Evolutionary conservation across 2,329 filamentous ascomycete species (phyloP).

Genomic region (Gaeumannomyces tritici): DNA sequence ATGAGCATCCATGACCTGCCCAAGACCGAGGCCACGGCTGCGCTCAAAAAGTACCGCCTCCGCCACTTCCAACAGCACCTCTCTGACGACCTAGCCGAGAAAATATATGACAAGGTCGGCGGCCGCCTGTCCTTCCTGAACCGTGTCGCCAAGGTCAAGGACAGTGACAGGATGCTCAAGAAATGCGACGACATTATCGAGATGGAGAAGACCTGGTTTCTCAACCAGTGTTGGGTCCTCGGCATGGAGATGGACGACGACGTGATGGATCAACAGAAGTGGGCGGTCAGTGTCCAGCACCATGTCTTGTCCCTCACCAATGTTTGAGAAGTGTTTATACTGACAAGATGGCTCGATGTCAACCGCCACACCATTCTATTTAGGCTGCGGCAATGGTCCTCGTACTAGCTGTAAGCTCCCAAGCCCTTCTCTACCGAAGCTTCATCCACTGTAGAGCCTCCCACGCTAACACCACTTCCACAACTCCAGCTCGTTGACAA

Average conservation of each 20-base stretch:
- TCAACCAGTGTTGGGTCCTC: conserved; percentile 68
- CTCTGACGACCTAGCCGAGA: conserved; percentile 47
- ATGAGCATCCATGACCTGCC: conserved; percentile 76
- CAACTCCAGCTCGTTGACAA: conserved; percentile 60
- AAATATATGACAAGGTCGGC: conserved; percentile 80
- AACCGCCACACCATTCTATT: too few species aligned
- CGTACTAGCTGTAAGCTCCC: conserved; percentile 51
- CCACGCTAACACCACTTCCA: not conserved
- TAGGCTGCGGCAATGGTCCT: conserved; percentile 84
- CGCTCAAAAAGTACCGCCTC: conserved; percentile 67
- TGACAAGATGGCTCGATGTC: not conserved
- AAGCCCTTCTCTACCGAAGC: not conserved
- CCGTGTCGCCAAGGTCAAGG: conserved; percentile 92
- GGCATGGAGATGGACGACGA: conserved; percentile 61
- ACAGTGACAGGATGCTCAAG: conserved; percentile 66
- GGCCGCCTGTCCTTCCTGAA: conserved; percentile 83
- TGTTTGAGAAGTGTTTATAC: not conserved
- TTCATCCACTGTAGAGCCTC: not conserved
- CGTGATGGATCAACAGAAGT: conserved; percentile 71
- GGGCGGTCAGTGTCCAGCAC: conserved; percentile 53
- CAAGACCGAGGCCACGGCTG: conserved; percentile 66
- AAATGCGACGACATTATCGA: conserved; percentile 61
- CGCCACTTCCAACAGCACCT: conserved; percentile 63
- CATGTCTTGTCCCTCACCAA: not conserved
- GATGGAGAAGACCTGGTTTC: conserved; percentile 65